Evolutionary conservation across 129 eudicot genomes (phyloP), one percentile per base, ranked within the genome.

Genomic region (Heracleum sosnowskyi): DNA sequence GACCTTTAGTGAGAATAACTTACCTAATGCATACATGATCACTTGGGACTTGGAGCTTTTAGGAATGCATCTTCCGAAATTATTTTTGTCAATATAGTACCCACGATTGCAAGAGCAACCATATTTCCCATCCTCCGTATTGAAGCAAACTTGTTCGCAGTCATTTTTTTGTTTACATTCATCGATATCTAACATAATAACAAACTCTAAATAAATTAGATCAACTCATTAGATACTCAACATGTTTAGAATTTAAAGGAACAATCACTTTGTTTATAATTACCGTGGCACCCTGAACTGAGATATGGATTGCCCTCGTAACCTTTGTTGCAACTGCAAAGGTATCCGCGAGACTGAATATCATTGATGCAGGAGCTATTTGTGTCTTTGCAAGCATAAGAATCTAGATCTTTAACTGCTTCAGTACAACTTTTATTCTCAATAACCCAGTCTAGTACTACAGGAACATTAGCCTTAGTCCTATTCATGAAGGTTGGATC

Each of bases 401-500:
- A 36, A 8, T 2, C 13, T 34, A 33, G 4, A 0, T 70, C 31
- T 11, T 39, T 78, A 37, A 81, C 0, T 63, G 70, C 89, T 73
- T 81, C 81, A 5, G 69, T 76, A 26, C 93, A 91, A 64, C 74
- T 88, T 83, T 64, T 36, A 37, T 85, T 86, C 33, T 89, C 94
- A 7, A 89, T 76, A 6, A 77, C 91, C 97, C 97, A 89, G 68
- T 91, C 97, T 0, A 91, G 77, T 81, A 89, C 84, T 15, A 15
- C 2, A 42, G 89, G 92, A 47, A 89, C 92, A 79, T 34, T 81
- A 3, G 75, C 81, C 77, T 5, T 1, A 13, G 83, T 86, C 78
- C 87, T 85, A 8, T 69, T 72, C 45, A 2, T 11, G 69, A 89
- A 86, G 44, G 31, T 8, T 1, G 86, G 80, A 44, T 91, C 91